Evolutionary conservation across 2,329 filamentous ascomycete genomes (phyloP).

Genomic region (Rugonectria rugulosa): DNA sequence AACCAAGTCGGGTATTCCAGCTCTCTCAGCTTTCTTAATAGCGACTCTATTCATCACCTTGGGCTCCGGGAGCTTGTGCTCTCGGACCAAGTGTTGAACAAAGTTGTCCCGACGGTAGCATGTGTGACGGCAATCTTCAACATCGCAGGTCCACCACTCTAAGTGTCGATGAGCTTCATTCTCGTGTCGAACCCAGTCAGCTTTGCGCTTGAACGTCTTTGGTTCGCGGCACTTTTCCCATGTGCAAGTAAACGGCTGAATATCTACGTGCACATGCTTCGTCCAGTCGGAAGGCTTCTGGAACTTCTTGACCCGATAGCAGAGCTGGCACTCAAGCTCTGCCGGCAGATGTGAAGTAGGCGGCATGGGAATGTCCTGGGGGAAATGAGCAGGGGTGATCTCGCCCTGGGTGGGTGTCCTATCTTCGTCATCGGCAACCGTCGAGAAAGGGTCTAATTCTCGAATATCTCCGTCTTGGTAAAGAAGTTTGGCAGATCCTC

Average conservation of each 20-base stretch:
- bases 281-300: constrained; percentile 96
- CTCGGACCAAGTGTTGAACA: constrained; percentile 87
- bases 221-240: constrained; percentile 83
- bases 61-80: constrained; percentile 87
- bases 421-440: constrained; percentile 66
- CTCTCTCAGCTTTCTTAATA: constrained; percentile 64
- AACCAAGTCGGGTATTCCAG: constrained; percentile 72
- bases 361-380: constrained; percentile 80
- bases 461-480: constrained; percentile 67
- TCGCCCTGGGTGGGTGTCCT: constrained; percentile 72
- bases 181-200: constrained; percentile 94
- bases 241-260: constrained; percentile 92
- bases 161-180: constrained; percentile 90
- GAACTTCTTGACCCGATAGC: constrained; percentile 85
- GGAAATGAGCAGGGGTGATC: constrained; percentile 79
- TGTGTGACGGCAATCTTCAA: constrained; percentile 79
- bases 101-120: constrained; percentile 94
- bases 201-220: constrained; percentile 94
- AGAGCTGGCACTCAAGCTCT: constrained; percentile 88
- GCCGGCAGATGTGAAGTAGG: constrained; percentile 80
- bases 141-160: constrained; percentile 89
- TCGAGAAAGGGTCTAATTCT: constrained; percentile 63
- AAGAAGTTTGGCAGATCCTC: constrained; percentile 70
- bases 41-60: constrained; percentile 78
- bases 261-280: constrained; percentile 93